Evolutionary conservation across 768 basidiomycete genomes (phyloP).

Genomic region (Sutorius australiensis): DNA sequence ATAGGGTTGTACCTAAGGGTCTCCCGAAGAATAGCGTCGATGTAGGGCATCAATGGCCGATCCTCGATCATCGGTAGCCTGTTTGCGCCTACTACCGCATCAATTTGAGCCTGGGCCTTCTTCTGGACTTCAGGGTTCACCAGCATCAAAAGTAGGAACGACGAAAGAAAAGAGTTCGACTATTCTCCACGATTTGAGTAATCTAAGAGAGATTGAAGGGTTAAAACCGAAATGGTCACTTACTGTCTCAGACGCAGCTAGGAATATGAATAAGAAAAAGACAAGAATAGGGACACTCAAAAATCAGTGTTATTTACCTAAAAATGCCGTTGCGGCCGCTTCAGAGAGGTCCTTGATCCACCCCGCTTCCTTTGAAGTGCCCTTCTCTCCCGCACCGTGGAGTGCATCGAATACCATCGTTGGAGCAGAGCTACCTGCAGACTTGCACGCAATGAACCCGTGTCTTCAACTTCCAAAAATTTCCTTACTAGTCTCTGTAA

Average conservation of each 20-base stretch:
- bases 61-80: conserved; percentile 16
- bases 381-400: conserved; percentile 6
- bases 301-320: conserved; percentile 5
- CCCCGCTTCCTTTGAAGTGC: not conserved
- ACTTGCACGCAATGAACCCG: conserved; percentile 6
- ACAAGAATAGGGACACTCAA: not conserved
- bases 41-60: conserved; percentile 16
- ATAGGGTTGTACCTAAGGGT: conserved; percentile 15
- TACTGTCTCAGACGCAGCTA: conserved; percentile 23
- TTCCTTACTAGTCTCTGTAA: conserved; percentile 18
- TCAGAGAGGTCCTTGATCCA: conserved; percentile 17
- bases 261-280: not conserved
- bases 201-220: not conserved
- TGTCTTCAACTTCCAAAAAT: not conserved
- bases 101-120: conserved; percentile 23
- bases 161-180: conserved; percentile 24
- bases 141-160: conserved; percentile 21
- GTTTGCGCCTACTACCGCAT: conserved; percentile 10
- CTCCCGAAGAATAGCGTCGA: conserved; percentile 21
- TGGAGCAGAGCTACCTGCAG: conserved; percentile 5
- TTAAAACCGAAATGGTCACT: not conserved
- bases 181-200: conserved; percentile 2
- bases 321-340: conserved; percentile 21
- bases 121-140: conserved; percentile 12
- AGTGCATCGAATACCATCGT: conserved; percentile 23